Percentiles rank a stretch among this genome's conserved stretches.
Conservation (phyloP, 2,329 filamentous ascomycete species). For the Colletotrichum sp. region DNA sequence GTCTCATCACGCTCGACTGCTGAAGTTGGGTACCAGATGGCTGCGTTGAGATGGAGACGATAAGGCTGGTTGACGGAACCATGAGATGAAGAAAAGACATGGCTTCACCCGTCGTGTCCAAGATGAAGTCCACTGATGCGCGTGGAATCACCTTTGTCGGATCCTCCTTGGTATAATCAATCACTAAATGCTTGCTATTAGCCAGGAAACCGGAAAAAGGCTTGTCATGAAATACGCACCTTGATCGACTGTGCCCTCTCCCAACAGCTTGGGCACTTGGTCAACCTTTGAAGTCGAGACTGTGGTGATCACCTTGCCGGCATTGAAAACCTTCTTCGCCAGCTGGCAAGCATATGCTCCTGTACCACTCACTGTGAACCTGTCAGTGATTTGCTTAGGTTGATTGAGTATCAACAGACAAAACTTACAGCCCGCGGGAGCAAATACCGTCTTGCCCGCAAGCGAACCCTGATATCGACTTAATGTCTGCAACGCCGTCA, state of each 20-base stretch:
- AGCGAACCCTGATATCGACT: neutral
- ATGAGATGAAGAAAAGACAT: neutral
- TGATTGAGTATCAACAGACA: neutral
- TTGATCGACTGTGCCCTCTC: neutral
- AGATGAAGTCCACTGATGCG: neutral
- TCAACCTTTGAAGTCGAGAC: neutral
- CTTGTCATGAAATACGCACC: neutral
- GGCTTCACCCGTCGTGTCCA: neutral
- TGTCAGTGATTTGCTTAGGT: neutral
- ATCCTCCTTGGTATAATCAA: neutral
- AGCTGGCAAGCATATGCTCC: neutral
- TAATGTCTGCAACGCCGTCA: neutral
- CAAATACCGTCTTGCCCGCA: neutral
- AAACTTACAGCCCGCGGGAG: neutral
- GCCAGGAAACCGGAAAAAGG: neutral
- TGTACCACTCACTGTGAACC: neutral
- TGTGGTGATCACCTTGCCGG: neutral
- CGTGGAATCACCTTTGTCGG: neutral
- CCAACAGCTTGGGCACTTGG: neutral
- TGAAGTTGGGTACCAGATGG: neutral
- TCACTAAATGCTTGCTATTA: neutral
- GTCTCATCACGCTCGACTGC: neutral
- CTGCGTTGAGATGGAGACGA: neutral
- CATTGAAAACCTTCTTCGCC: neutral
- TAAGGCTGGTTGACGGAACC: neutral